phyloP scores from a whole-genome alignment of 2,329 filamentous ascomycete species.

The Xylariaceae sp. region DNA sequence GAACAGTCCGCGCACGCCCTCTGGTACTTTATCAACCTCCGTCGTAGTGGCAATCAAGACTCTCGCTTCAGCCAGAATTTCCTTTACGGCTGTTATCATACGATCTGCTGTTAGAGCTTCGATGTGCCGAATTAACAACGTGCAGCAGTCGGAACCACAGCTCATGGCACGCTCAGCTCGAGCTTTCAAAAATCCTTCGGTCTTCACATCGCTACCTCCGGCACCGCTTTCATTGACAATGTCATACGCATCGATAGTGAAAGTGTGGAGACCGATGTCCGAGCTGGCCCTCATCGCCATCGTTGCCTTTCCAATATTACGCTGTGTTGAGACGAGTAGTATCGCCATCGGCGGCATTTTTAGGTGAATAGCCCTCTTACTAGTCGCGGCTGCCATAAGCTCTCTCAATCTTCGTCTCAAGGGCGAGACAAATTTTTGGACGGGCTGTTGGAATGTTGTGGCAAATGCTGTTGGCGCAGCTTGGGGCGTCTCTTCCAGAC shows the following conservation, averaged over 20 bases:
- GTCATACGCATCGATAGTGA: constrained; percentile 86
- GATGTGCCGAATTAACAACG: constrained; percentile 81
- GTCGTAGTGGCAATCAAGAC: constrained; percentile 92
- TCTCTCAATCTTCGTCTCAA: constrained; percentile 73
- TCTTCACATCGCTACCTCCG: constrained; percentile 87
- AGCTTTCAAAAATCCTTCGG: constrained; percentile 83
- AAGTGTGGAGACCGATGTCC: constrained; percentile 87
- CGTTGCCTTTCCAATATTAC: constrained; percentile 88
- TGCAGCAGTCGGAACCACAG: constrained; percentile 80
- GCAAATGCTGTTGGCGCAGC: constrained; percentile 37
- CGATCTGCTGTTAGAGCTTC: constrained; percentile 89
- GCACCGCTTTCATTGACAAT: constrained; percentile 87
- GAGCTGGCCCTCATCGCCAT: constrained; percentile 72
- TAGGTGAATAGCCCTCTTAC: constrained; percentile 78
- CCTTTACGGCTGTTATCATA: constrained; percentile 79
- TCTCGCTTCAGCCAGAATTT: constrained; percentile 73
- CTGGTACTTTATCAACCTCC: constrained; percentile 89
- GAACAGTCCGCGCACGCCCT: constrained; percentile 84
- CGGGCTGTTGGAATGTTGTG: constrained; percentile 42
- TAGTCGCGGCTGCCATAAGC: constrained; percentile 83
- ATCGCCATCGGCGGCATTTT: constrained; percentile 86
- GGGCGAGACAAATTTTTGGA: constrained; percentile 51
- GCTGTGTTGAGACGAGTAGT: constrained; percentile 83
- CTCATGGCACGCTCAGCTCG: constrained; percentile 84
- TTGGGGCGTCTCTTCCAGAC: constrained; percentile 63